These are phyloP conservation scores for Wickerhamomyces sp. DNA, from an alignment of 1,139 yeast genomes.

Conservation along the genomic window DNA sequence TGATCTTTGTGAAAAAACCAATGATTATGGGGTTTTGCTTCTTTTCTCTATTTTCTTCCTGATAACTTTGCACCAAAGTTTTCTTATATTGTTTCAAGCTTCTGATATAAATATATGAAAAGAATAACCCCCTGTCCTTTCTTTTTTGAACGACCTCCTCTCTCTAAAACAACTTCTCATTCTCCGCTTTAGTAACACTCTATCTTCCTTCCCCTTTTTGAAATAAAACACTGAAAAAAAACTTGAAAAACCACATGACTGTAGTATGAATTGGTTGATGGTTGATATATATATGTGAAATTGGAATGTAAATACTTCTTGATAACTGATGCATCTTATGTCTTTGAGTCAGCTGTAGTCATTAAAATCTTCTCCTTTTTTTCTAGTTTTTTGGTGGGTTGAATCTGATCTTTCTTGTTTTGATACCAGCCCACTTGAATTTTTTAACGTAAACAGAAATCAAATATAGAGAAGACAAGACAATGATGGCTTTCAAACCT, in stretches of 20 bases:
- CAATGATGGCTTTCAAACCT: constrained; percentile 89
- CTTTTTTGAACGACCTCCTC: neutral
- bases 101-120: neutral
- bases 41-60: neutral
- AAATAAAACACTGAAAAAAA: neutral
- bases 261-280: neutral
- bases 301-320: neutral
- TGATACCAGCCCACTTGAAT: constrained; percentile 96
- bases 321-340: neutral
- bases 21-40: neutral
- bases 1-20: neutral
- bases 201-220: neutral
- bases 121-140: neutral
- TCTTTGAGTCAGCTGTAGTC: neutral
- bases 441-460: constrained; percentile 90
- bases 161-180: neutral
- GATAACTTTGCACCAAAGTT: neutral
- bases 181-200: neutral
- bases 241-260: neutral
- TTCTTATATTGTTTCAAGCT: too few species aligned
- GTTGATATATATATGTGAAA: neutral
- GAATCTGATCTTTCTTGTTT: constrained; percentile 91
- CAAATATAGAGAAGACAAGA: constrained; percentile 75
- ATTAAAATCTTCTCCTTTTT: neutral
- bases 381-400: constrained; percentile 76